A percentile compares a stretch with the other conserved stretches of the same genome.
Evolutionary conservation across 2,329 filamentous ascomycete genomes (phyloP).

Genomic region (Calycina marina): DNA sequence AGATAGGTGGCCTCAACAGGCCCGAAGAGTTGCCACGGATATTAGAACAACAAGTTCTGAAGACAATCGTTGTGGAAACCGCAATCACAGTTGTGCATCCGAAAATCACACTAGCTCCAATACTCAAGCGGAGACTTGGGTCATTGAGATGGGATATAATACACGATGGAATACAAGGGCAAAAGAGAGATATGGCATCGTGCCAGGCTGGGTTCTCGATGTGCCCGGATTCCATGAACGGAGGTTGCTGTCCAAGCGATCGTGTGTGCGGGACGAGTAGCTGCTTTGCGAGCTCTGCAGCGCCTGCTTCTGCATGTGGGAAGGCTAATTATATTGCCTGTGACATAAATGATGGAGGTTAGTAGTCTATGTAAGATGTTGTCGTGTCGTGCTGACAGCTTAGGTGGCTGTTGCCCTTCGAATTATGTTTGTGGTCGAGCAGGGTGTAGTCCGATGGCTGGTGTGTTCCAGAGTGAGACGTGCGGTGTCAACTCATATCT

Average conservation of each 20-base stretch:
- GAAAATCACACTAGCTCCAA: conserved; percentile 13
- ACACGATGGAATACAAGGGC: conserved; percentile 18
- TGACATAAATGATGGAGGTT: conserved; percentile 17
- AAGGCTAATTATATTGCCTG: conserved; percentile 15
- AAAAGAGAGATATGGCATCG: conserved; percentile 14
- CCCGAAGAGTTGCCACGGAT: neutral
- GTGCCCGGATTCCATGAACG: conserved; percentile 18
- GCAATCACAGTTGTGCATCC: conserved; percentile 9
- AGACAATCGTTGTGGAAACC: neutral
- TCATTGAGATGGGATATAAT: conserved; percentile 17
- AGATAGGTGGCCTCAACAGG: neutral
- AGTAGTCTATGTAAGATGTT: conserved; percentile 9
- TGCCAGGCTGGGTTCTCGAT: conserved; percentile 16
- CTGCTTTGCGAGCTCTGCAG: conserved; percentile 25
- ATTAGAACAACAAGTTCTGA: neutral
- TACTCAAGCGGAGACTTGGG: conserved; percentile 15
- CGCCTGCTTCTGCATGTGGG: conserved; percentile 14
- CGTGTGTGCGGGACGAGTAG: conserved; percentile 31
- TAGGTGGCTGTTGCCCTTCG: conserved; percentile 25
- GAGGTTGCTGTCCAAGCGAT: conserved; percentile 26
- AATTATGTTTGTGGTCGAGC: conserved; percentile 32
- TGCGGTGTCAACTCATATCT: conserved; percentile 32
- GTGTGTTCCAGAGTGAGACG: conserved; percentile 25
- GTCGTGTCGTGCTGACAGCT: conserved; percentile 1
- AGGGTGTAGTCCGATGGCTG: conserved; percentile 31